Evolutionary conservation across 176 grass and related monocot genomes (phyloP), one percentile per base, ranked within the genome.

Genomic region (Thalia dealbata): DNA sequence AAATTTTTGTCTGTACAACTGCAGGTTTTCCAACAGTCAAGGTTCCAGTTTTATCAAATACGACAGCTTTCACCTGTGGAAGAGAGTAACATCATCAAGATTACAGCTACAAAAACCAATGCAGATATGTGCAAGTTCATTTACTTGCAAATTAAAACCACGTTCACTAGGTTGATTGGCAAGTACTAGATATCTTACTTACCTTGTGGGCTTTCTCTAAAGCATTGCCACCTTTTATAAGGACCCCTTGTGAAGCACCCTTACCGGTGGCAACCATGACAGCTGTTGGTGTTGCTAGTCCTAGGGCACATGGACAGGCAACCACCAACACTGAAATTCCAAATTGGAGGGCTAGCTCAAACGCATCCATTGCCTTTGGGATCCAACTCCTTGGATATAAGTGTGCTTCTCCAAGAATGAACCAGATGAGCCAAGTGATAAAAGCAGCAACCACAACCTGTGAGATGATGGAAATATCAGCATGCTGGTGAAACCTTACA

Each of bases 191-290:
- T 52, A 7, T 67, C 26, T 0, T 30, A 61, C 55, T 82, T 81
- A 91, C 95, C 85, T 99, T 93, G 62, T 99, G 87, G 80, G 95
- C 95, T 84, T 99, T 99, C 87, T 99, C 90, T 6, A 99, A 83
- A 55, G 95, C 95, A 80, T 99, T 78, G 32, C 95, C 95, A 63
- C 95, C 95, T 77, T 99, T 99, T 68, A 99, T 99, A 59, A 99
- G 95, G 74, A 99, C 83, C 73, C 95, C 95, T 72, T 93, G 95
- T 23, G 95, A 93, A 76, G 90, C 95, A 64, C 95, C 95, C 85
- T 93, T 93, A 55, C 95, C 95, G n/a, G 90, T 99, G 59, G 95
- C 95, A 84, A 99, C 95, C 95, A 99, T 99, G 78, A 93, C 90
- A 81, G 95, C 95, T 70, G 95, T 99, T 50, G 95, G 95, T 58